Evolutionary conservation across 2,329 filamentous ascomycete species (phyloP).

Genomic region (Didymosphaeria variabile): DNA sequence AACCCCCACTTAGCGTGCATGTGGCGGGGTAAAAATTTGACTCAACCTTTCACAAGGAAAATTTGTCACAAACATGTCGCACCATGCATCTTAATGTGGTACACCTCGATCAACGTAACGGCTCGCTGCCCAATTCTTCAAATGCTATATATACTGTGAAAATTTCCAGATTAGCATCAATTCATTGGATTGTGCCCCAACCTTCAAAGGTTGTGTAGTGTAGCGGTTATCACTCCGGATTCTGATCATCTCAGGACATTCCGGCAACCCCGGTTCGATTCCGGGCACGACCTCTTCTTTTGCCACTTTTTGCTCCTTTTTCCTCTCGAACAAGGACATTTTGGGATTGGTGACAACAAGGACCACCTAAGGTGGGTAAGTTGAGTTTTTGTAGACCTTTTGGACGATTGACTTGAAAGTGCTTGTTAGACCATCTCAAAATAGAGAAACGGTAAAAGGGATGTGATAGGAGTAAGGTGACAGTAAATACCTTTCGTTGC

Average conservation of each 20-base stretch:
- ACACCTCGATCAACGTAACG: not conserved
- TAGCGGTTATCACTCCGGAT: slow-evolving; percentile 17
- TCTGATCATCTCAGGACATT: slow-evolving; percentile 11
- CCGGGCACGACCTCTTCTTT: slow-evolving; percentile 16
- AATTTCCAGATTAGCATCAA: not conserved
- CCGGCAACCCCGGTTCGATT: slow-evolving; percentile 16
- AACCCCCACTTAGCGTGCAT: not conserved
- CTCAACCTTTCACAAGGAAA: too few species aligned
- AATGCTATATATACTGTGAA: not conserved
- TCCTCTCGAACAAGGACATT: not conserved
- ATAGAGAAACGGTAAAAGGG: too few species aligned
- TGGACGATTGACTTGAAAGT: too few species aligned
- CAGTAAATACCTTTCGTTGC: too few species aligned
- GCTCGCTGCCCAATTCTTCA: too few species aligned
- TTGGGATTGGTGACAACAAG: too few species aligned
- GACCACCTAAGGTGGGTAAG: too few species aligned
- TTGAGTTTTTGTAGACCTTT: too few species aligned
- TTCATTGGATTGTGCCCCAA: not conserved
- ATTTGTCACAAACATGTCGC: not conserved
- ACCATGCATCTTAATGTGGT: not conserved
- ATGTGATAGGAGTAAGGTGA: too few species aligned
- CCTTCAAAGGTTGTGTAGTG: slow-evolving; percentile 12
- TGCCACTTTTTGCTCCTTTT: not conserved
- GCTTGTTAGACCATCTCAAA: too few species aligned
- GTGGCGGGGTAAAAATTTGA: not conserved